Evolutionary conservation across 768 basidiomycete genomes (phyloP), one percentile per base, ranked within the genome.

Genomic region (Melanogaster broomeanus): DNA sequence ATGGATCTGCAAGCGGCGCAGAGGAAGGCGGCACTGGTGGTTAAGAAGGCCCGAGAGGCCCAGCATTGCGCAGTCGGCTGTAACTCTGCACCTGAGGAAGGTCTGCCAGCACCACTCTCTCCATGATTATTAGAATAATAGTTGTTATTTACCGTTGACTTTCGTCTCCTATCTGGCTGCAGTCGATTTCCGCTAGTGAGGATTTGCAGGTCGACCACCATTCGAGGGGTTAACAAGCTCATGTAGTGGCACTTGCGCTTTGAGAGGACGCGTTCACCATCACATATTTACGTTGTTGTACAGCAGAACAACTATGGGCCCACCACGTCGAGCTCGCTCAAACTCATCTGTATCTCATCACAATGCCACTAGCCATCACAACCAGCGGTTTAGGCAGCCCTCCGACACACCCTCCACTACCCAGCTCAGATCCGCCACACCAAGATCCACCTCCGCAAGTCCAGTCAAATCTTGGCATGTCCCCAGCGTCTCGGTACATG

Each of bases 401-500:
- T 33, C 19, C 21, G 18, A 37, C 35, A 7, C 35, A 37, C 27
- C 45, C 40, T 16, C 40, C 24, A 22, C 40, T 41, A 6, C 40
- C 40, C 21, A 24, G 13, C 21, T 18, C 31, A 42, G 50, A 44
- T 22, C 24, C 35, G 15, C 42, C 42, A 35, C 49, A 48, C 37
- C 50, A 47, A 42, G 49, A 56, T 22, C 45, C 57, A 42, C 33
- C 41, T 22, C 54, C 59, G 3, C 52, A 56, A 3, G 38, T 56
- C 0, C 55, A 54, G 1, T 56, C 61, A 0, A 34, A 38, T 7
- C 49, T 63, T 43, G 80, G 82, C 56, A 88, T 87, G 84, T 80
- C 85, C 4, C 76, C 84, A 12, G 77, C 79, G 8, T 79, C 83
- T 27, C 71, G 85, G 65, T 90, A 92, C 67, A 71, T 80, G 58